Conservation (phyloP, 129 eudicot genomes). For the carrot (Daucus carota) region DNA sequence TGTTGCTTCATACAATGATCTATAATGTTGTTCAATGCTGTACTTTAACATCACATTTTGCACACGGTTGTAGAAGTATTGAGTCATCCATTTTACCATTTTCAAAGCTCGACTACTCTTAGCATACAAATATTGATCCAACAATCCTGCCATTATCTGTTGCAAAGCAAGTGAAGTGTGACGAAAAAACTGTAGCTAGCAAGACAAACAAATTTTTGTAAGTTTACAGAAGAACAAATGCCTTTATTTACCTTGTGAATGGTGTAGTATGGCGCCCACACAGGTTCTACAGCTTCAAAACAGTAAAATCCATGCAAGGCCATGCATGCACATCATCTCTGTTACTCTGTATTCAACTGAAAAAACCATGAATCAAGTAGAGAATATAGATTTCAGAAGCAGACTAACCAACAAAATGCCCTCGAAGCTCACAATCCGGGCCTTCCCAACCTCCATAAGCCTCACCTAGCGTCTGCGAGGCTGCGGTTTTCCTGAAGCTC, state of each 20-base stretch:
- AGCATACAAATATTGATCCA: conserved; percentile 69
- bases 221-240: neutral
- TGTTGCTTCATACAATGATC: conserved; percentile 77
- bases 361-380: conserved; percentile 5
- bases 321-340: neutral
- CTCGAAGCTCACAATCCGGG: conserved; percentile 70
- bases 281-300: conserved; percentile 65
- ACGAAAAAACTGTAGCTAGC: neutral
- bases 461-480: conserved; percentile 50
- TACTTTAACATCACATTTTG: conserved; percentile 57
- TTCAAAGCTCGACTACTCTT: conserved; percentile 51
- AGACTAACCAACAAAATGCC: conserved; percentile 85
- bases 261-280: conserved; percentile 98
- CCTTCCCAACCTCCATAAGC: conserved; percentile 96
- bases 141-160: conserved; percentile 92
- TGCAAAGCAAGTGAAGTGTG: neutral
- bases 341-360: neutral
- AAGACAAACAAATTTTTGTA: neutral
- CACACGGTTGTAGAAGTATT: conserved; percentile 78
- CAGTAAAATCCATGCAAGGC: conserved; percentile 46
- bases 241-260: conserved; percentile 70
- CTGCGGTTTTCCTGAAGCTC: conserved; percentile 88
- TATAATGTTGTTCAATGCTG: conserved; percentile 75
- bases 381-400: neutral
- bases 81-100: conserved; percentile 72